These are phyloP conservation scores for Vitis hybrid DNA, from an alignment of 177 flowering plant genomes.

Conservation along the genomic window DNA sequence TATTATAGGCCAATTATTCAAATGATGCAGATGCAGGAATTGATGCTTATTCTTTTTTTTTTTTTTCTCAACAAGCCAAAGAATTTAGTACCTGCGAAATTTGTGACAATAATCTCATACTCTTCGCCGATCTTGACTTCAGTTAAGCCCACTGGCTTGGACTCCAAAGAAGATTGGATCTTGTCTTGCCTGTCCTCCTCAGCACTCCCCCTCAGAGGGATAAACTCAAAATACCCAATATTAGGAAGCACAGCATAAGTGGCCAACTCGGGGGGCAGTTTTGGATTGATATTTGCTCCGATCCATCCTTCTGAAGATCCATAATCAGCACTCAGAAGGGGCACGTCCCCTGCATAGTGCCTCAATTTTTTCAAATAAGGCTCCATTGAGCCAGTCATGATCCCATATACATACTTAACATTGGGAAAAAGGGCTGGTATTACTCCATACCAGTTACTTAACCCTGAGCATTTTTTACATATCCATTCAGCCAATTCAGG, in stretches of 20 bases:
- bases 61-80: neutral
- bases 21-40: neutral
- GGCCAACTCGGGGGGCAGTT: constrained; percentile 67
- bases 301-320: constrained; percentile 98
- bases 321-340: constrained; percentile 79
- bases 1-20: neutral
- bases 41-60: neutral
- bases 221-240: constrained; percentile 89
- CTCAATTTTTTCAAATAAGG: constrained; percentile 83
- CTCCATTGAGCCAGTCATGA: constrained; percentile 98
- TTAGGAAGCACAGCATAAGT: constrained; percentile 84
- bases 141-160: constrained; percentile 72
- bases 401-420: constrained; percentile 81
- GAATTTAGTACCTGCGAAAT: constrained; percentile 64
- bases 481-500: constrained; percentile 75
- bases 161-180: constrained; percentile 24
- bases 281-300: constrained; percentile 82
- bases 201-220: constrained; percentile 43
- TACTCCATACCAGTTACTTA: constrained; percentile 85
- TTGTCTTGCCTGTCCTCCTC: constrained; percentile 19
- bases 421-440: constrained; percentile 86
- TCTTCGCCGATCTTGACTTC: constrained; percentile 85
- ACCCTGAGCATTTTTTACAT: constrained; percentile 42
- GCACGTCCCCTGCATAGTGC: constrained; percentile 83
- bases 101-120: constrained; percentile 84